Conservation (phyloP, 306 rosid genomes). For the Prunus armeniaca region DNA sequence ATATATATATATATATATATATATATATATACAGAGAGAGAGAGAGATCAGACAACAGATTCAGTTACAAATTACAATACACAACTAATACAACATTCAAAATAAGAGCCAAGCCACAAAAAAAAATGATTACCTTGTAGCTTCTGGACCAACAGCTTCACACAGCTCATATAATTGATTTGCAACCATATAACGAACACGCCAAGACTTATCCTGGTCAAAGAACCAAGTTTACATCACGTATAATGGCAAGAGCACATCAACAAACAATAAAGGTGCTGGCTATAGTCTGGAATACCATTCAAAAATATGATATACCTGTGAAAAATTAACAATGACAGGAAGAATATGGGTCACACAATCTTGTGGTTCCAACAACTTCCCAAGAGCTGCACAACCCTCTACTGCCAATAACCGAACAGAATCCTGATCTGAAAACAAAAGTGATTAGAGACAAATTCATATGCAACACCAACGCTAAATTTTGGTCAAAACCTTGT, state of each 20-base stretch:
- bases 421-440: conserved; percentile 86
- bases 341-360: conserved; percentile 93
- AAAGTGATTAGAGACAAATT: neutral
- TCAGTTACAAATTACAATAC: neutral
- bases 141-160: conserved; percentile 98
- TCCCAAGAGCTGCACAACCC: conserved; percentile 98
- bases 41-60: neutral
- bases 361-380: conserved; percentile 92
- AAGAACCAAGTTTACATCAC: conserved; percentile 15
- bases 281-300: neutral
- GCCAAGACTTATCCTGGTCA: conserved; percentile 95
- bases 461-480: neutral
- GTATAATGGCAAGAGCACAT: neutral
- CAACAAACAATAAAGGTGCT: neutral
- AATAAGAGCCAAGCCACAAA: neutral
- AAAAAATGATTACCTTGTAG: conserved; percentile 62
- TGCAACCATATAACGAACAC: conserved; percentile 99
- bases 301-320: conserved; percentile 45
- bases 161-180: conserved; percentile 91
- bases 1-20: no score
- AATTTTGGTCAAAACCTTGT: neutral
- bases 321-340: conserved; percentile 93
- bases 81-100: neutral
- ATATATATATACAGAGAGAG: neutral
- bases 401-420: conserved; percentile 97